These are phyloP conservation scores for Podila horticola DNA, from an alignment of 192 early-diverging fungal genomes.

Conservation along the genomic window DNA sequence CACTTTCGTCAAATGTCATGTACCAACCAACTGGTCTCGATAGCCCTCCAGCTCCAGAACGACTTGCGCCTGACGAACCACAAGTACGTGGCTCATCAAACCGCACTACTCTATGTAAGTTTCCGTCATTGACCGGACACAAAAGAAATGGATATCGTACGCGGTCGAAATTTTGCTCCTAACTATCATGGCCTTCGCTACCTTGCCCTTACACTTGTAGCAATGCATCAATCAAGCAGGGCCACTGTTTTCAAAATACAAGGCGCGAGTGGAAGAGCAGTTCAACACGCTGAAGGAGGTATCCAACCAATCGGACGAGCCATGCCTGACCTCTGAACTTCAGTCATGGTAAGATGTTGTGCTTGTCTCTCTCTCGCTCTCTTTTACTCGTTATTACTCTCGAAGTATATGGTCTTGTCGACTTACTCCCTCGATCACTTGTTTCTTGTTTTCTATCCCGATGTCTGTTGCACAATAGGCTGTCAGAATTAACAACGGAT, in stretches of 20 bases:
- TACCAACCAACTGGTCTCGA: slow-evolving; percentile 60
- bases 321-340: slow-evolving; percentile 40
- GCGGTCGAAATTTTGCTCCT: no score
- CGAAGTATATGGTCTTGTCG: no score
- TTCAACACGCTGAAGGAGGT: slow-evolving; percentile 52
- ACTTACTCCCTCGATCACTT: no score
- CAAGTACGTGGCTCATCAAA: slow-evolving; percentile 65
- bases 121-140: background rate
- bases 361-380: background rate
- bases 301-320: slow-evolving; percentile 47
- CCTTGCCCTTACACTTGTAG: slow-evolving; percentile 1
- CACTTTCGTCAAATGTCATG: slow-evolving; percentile 55
- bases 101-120: slow-evolving; percentile 64
- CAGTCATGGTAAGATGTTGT: slow-evolving; percentile 44
- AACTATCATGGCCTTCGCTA: no score
- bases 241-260: slow-evolving; percentile 56
- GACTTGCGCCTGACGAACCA: slow-evolving; percentile 60
- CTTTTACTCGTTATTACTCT: background rate
- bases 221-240: slow-evolving; percentile 60
- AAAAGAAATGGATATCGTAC: no score
- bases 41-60: slow-evolving; percentile 59
- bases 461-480: slow-evolving; percentile 23
- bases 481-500: slow-evolving; percentile 54
- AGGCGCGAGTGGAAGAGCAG: slow-evolving; percentile 53
- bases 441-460: background rate